These are phyloP conservation scores for Naumovozyma baii DNA, from an alignment of 805 yeast genomes.

Conservation along the genomic window DNA sequence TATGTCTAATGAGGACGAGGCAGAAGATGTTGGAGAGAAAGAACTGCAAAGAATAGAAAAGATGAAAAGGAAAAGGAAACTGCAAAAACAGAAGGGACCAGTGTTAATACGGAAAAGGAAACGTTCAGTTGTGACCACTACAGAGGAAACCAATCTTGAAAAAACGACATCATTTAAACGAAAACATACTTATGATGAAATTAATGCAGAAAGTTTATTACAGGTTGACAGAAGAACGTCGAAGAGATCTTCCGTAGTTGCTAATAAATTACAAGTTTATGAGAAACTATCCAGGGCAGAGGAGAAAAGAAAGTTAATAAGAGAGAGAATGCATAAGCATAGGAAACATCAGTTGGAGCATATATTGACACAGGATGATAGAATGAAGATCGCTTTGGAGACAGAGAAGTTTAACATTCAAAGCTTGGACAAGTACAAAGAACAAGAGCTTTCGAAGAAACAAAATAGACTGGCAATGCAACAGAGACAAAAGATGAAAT, in stretches of 20 bases:
- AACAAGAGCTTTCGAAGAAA: constrained; percentile 75
- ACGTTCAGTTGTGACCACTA: neutral
- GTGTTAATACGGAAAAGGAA: constrained; percentile 24
- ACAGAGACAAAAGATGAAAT: constrained; percentile 50
- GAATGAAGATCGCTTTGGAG: constrained; percentile 65
- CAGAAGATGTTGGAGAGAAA: constrained; percentile 61
- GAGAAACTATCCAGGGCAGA: constrained; percentile 63
- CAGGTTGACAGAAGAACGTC: constrained; percentile 56
- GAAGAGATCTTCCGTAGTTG: constrained; percentile 65
- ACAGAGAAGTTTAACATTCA: constrained; percentile 71
- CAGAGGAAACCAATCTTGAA: constrained; percentile 7
- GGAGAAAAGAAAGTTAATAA: constrained; percentile 39
- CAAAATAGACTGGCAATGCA: constrained; percentile 66
- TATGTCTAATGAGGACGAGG: constrained; percentile 37
- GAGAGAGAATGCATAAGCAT: constrained; percentile 38
- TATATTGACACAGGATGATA: constrained; percentile 35
- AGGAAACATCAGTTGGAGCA: constrained; percentile 36
- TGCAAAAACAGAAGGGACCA: constrained; percentile 20
- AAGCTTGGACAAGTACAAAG: constrained; percentile 68
- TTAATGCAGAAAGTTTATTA: constrained; percentile 45
- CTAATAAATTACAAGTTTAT: constrained; percentile 66
- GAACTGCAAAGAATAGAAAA: constrained; percentile 41
- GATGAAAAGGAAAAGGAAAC: constrained; percentile 19
- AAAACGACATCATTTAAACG: constrained; percentile 10
- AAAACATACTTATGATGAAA: constrained; percentile 23